Evolutionary conservation across 257 asterid species (phyloP), one percentile per base, ranked within the genome.

Genomic region (Rehmannia glutinosa): DNA sequence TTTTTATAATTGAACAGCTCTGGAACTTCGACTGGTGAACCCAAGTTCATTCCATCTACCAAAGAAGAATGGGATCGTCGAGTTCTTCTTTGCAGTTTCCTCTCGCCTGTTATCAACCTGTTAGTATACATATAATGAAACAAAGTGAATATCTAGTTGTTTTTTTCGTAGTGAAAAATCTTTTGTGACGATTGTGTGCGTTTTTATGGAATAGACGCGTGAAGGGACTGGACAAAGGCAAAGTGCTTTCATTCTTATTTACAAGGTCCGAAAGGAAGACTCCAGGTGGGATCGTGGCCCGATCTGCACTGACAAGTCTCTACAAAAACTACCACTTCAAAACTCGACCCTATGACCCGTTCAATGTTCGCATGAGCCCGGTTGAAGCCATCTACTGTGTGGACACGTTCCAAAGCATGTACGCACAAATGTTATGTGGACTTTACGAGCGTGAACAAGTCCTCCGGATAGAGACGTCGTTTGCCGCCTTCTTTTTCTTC

Each of bases 21-120:
- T 10, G 81, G 81, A 32, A 79, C 83, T 24, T 68, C 79, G 17
- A 68, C 72, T 23, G 83, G 77, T 57, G 78, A 79, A 42, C 57
- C 66, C 32, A 79, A 79, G 55, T 66, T 71, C 27, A 75, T 79
- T 36, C 83, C 83, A 1, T 55, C 71, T 3, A 75, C 55, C 45
- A 52, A 75, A 27, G 75, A 79, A 36, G 78, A 75, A 19, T 20
- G 43, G 36, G 73, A 67, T 70, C 83, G 81, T 8, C 77, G 78
- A 27, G 52, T 45, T 15, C 66, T 67, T 11, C 68, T 71, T 15
- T 54, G 51, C 66, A 71, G 81, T 21, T 81, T 79, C 55, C 41
- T 47, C 55, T 43, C 33, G 53, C 73, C 78, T 8, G 73, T 79
- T 3, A 54, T 79, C 63, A 71, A 71, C 70, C 61, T 39, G 83